Evolutionary conservation across 2,329 filamentous ascomycete species (phyloP).

Genomic region (Calonectria hongkongensis): DNA sequence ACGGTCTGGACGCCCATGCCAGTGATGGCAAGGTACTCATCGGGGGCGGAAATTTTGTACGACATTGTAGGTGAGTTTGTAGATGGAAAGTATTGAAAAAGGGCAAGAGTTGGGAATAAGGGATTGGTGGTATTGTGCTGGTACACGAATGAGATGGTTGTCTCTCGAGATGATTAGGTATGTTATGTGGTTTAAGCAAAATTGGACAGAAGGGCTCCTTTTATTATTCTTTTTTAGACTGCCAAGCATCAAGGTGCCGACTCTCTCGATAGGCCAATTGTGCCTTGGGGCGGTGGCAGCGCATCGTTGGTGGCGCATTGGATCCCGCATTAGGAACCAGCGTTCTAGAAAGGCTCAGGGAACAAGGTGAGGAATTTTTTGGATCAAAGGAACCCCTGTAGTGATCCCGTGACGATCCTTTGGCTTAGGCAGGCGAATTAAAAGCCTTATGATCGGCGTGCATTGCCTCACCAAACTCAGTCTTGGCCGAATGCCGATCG

Average conservation of each 20-base stretch:
- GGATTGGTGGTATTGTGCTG: neutral
- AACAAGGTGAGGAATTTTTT: neutral
- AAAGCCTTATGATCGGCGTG: neutral
- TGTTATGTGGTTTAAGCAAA: neutral
- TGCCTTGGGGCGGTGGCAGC: conserved; percentile 21
- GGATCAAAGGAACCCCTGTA: neutral
- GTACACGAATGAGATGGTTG: neutral
- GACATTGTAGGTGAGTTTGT: conserved; percentile 63
- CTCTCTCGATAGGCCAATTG: neutral
- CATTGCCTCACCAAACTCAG: conserved; percentile 10
- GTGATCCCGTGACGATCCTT: conserved; percentile 6
- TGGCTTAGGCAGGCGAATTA: conserved; percentile 8
- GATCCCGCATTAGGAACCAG: neutral
- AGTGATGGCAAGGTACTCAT: conserved; percentile 91
- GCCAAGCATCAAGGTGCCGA: too few relatives aligned
- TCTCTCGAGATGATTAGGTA: neutral
- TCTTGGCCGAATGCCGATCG: neutral
- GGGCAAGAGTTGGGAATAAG: neutral
- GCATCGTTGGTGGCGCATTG: conserved; percentile 6
- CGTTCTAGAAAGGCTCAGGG: conserved; percentile 17
- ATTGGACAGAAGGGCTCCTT: neutral
- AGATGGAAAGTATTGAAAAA: conserved; percentile 11
- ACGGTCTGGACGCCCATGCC: conserved; percentile 85
- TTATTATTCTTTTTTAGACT: neutral
- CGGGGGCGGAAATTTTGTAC: conserved; percentile 82